Conservation (phyloP, 2,329 filamentous ascomycete genomes). For the Bipolaris sorokiniana region DNA sequence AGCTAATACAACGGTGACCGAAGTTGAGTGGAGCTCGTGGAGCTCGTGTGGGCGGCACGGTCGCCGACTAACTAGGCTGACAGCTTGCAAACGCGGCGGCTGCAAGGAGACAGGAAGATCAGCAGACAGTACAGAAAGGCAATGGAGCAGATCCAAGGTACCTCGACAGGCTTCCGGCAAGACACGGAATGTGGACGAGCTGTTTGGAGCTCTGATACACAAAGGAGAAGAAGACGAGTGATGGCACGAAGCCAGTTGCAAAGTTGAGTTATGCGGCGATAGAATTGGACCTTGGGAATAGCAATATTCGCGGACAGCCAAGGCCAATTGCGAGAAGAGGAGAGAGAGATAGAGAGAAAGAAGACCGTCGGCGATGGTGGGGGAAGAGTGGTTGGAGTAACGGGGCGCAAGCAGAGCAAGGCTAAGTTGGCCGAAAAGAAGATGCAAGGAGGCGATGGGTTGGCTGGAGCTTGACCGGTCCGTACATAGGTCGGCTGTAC, state of each 20-base stretch:
- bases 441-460: conserved; percentile 17
- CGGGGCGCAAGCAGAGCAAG: conserved; percentile 16
- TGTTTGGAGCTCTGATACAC: conserved; percentile 11
- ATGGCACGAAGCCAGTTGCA: neutral
- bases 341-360: neutral
- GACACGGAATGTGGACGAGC: conserved; percentile 12
- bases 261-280: neutral
- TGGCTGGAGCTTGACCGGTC: conserved; percentile 20
- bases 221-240: neutral
- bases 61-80: conserved; percentile 32
- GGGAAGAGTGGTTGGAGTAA: conserved; percentile 15
- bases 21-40: conserved; percentile 15
- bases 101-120: conserved; percentile 30
- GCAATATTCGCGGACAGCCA: conserved; percentile 5
- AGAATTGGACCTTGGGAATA: conserved; percentile 9
- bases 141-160: conserved; percentile 16
- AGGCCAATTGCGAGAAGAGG: conserved; percentile 22
- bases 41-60: conserved; percentile 24
- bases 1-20: conserved; percentile 11
- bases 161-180: conserved; percentile 21
- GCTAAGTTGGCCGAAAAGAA: conserved; percentile 14
- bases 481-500: conserved; percentile 19
- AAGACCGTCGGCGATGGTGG: conserved; percentile 2
- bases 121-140: conserved; percentile 20
- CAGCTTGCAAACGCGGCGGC: conserved; percentile 26